These are phyloP conservation scores for Scutellaria minor DNA, from an alignment of 257 asterid species.

Conservation along the genomic window DNA sequence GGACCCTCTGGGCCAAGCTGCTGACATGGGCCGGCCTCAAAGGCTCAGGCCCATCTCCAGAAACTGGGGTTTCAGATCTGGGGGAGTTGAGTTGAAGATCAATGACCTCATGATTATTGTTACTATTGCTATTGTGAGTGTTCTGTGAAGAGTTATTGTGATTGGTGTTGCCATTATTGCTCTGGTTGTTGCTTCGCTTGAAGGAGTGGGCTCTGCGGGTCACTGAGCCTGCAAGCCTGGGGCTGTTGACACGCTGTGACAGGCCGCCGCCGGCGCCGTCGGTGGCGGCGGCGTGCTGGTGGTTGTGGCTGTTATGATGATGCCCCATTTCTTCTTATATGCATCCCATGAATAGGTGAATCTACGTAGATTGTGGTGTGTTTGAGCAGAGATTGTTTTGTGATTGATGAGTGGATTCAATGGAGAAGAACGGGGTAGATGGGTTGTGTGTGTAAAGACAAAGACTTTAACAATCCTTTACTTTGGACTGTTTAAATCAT, in stretches of 20 bases:
- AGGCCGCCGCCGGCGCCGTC: slow-evolving; percentile 55
- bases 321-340: slow-evolving; percentile 61
- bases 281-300: slow-evolving; percentile 54
- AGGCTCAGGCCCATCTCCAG: slow-evolving; percentile 57
- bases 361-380: neutral
- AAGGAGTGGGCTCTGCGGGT: slow-evolving; percentile 87
- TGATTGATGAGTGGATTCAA: slow-evolving; percentile 17
- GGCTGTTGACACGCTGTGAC: slow-evolving; percentile 91
- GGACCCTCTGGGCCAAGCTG: slow-evolving; percentile 68
- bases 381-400: neutral
- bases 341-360: slow-evolving; percentile 33
- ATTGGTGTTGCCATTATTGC: slow-evolving; percentile 25
- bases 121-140: slow-evolving; percentile 36
- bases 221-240: slow-evolving; percentile 90
- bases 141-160: slow-evolving; percentile 47
- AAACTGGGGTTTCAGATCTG: slow-evolving; percentile 74
- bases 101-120: slow-evolving; percentile 62
- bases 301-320: slow-evolving; percentile 74
- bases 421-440: slow-evolving; percentile 21
- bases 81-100: slow-evolving; percentile 85
- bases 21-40: slow-evolving; percentile 63
- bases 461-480: slow-evolving; percentile 12
- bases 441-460: neutral
- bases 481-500: neutral
- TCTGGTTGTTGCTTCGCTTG: slow-evolving; percentile 57